These are phyloP conservation scores for Davidsoniella eucalypti DNA, from an alignment of 2,329 filamentous ascomycete species.

Conservation along the genomic window DNA sequence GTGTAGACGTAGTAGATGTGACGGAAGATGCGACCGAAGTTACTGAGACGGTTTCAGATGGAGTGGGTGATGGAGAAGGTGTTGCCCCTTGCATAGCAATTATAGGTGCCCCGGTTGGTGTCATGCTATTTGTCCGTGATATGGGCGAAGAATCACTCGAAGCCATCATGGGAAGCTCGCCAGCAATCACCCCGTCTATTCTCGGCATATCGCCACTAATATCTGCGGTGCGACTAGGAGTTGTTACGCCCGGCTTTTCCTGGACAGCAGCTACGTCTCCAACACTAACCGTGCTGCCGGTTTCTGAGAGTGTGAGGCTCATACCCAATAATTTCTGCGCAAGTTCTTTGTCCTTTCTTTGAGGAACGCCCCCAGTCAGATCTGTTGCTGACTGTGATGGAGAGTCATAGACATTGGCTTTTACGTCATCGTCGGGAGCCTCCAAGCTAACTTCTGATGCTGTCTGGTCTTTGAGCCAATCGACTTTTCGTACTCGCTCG, in stretches of 20 bases:
- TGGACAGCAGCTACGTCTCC: conserved; percentile 62
- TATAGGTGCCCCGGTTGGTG: conserved; percentile 2
- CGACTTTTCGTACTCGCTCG: conserved; percentile 54
- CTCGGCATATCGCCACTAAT: background rate
- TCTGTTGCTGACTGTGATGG: background rate
- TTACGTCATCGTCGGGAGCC: background rate
- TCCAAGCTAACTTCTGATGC: conserved; percentile 5
- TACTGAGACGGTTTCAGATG: conserved; percentile 1
- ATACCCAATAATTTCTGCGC: conserved; percentile 51
- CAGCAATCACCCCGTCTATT: conserved; percentile 11
- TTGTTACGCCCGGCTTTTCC: conserved; percentile 69
- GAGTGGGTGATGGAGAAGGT: background rate
- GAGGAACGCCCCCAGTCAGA: background rate
- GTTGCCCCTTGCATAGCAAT: background rate
- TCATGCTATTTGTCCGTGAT: conserved; percentile 5
- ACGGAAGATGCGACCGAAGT: background rate
- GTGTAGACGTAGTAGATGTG: background rate
- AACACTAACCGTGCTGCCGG: conserved; percentile 60
- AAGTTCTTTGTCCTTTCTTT: conserved; percentile 24
- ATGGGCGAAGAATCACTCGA: background rate
- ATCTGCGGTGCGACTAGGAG: conserved; percentile 45
- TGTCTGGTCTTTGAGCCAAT: conserved; percentile 42
- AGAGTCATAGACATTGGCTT: background rate
- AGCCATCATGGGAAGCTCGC: conserved; percentile 7
- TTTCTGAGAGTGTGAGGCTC: conserved; percentile 46